These are phyloP conservation scores for Luffa aegyptiaca DNA, from an alignment of 306 rosid genomes.

Conservation along the genomic window DNA sequence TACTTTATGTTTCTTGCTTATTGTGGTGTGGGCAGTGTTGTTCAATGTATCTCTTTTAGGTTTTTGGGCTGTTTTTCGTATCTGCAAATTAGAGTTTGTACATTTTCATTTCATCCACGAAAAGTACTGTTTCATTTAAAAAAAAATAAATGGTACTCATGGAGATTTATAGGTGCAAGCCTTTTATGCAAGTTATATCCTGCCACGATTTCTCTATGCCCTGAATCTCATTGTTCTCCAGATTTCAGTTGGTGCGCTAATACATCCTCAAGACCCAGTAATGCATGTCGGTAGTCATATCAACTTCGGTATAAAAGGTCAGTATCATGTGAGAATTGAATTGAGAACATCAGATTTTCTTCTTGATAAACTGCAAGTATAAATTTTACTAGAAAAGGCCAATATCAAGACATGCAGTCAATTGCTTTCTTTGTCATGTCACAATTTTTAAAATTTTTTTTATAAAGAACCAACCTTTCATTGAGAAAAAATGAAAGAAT, in stretches of 20 bases:
- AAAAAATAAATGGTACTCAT: background rate
- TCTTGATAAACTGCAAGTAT: background rate
- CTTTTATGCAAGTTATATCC: conserved; percentile 3
- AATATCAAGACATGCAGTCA: background rate
- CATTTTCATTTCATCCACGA: background rate
- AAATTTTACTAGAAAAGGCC: background rate
- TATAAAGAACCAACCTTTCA: too few species aligned
- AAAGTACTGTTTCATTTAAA: background rate
- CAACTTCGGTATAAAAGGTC: conserved; percentile 74
- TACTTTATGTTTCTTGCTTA: background rate
- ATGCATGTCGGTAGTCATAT: conserved; percentile 56
- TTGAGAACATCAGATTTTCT: background rate
- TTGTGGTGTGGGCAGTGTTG: background rate
- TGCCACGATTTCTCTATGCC: background rate
- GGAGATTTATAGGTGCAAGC: background rate
- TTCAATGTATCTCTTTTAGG: background rate
- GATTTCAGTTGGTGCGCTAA: conserved; percentile 77
- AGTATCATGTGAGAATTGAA: conserved; percentile 1
- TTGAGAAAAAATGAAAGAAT: too few species aligned
- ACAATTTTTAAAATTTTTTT: background rate
- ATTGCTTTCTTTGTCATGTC: background rate
- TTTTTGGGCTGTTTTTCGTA: too few species aligned
- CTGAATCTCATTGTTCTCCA: conserved; percentile 25
- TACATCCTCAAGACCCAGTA: conserved; percentile 79
- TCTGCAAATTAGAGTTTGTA: background rate